A percentile compares a stretch with the other conserved stretches of the same genome.
Evolutionary conservation across 75 land plant genomes (phyloP).

Genomic region (Cunninghamia lanceolata): DNA sequence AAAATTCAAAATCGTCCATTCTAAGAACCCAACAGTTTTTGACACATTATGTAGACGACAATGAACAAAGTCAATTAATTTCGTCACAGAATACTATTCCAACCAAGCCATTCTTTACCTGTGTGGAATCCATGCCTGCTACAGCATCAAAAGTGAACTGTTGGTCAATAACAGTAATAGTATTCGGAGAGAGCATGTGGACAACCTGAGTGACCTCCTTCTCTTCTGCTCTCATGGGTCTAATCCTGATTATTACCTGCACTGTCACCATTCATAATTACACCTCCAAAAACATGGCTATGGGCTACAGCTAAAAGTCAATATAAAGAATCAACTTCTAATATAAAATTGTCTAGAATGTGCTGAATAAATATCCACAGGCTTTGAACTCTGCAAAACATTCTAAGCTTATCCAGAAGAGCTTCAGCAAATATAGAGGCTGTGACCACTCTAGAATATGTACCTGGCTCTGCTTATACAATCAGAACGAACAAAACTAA

Average conservation of each 20-base stretch:
- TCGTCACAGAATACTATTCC: background rate
- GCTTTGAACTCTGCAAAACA: too few species aligned
- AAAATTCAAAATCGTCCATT: background rate
- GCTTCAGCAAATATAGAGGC: background rate
- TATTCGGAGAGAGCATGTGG: constrained; percentile 43
- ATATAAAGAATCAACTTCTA: background rate
- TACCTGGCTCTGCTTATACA: background rate
- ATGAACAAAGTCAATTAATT: background rate
- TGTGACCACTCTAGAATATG: background rate
- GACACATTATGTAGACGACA: background rate
- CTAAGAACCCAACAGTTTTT: background rate
- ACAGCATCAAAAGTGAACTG: constrained; percentile 71
- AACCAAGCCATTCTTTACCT: constrained; percentile 31
- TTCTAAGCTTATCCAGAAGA: background rate
- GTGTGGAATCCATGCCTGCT: constrained; percentile 53
- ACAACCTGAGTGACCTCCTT: constrained; percentile 53
- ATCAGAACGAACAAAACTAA: background rate
- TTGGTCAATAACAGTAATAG: constrained; percentile 53
- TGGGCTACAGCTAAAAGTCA: background rate
- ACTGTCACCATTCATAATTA: background rate
- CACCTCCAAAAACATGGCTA: background rate
- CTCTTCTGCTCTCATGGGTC: constrained; percentile 53
- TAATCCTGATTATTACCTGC: constrained; percentile 68
- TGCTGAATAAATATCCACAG: background rate
- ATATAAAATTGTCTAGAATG: background rate